These are phyloP conservation scores for Lepraria neglecta DNA, from an alignment of 495 filamentous ascomycete genomes.

Conservation along the genomic window DNA sequence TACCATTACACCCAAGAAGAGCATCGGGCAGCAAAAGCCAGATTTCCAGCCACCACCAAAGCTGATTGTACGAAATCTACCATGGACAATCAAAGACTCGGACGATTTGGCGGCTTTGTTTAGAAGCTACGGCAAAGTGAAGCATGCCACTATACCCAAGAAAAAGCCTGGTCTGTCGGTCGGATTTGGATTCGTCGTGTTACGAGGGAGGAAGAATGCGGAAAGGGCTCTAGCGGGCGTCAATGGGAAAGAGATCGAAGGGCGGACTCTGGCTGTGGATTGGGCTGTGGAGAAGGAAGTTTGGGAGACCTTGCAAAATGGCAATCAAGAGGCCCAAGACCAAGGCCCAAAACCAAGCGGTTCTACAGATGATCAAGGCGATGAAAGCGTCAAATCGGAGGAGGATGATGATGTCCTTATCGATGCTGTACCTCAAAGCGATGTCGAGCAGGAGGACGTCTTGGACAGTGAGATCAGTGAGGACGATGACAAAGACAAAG, in stretches of 20 bases:
- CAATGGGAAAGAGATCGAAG: constrained; percentile 88
- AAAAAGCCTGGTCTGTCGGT: constrained; percentile 58
- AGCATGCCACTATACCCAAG: constrained; percentile 71
- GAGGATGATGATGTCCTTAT: neutral
- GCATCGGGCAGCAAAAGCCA: constrained; percentile 47
- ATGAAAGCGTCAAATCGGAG: constrained; percentile 27
- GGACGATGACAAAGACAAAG: constrained; percentile 38
- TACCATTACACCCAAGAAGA: constrained; percentile 45
- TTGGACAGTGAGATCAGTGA: constrained; percentile 45
- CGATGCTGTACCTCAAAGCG: constrained; percentile 23
- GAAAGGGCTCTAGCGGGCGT: constrained; percentile 77
- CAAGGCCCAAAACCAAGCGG: constrained; percentile 27
- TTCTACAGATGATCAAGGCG: constrained; percentile 27
- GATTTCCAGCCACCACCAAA: constrained; percentile 61
- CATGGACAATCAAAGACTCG: constrained; percentile 86
- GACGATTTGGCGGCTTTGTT: constrained; percentile 75
- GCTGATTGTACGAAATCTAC: constrained; percentile 90
- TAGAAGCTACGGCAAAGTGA: constrained; percentile 81
- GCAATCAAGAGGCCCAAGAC: constrained; percentile 33
- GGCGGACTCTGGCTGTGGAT: constrained; percentile 81
- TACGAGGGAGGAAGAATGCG: constrained; percentile 84
- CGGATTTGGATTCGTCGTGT: constrained; percentile 88
- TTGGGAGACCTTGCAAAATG: constrained; percentile 61
- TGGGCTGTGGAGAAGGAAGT: constrained; percentile 89
- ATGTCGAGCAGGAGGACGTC: constrained; percentile 38